Evolutionary conservation across 164 flowering plant species (phyloP), one percentile per base, ranked within the genome.

Genomic region (Malania oleifera): DNA sequence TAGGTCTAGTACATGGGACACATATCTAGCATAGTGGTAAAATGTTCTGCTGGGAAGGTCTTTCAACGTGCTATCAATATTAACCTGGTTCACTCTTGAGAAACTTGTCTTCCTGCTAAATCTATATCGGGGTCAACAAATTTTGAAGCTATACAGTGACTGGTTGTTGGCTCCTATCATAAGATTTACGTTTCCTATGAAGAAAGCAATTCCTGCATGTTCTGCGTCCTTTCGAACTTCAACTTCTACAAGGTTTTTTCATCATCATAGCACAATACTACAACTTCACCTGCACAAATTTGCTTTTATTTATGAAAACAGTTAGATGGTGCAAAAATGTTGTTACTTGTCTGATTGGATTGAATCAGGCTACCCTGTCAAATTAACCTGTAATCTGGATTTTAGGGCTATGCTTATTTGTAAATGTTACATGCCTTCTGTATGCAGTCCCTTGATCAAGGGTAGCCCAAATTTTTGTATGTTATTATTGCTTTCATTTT

Each of bases 251-350:
- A n/a, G n/a, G n/a, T n/a, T n/a, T n/a, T n/a, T n/a, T n/a, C n/a
- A n/a, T n/a, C n/a, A n/a, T n/a, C n/a, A n/a, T n/a, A n/a, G n/a
- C n/a, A n/a, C n/a, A n/a, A n/a, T n/a, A n/a, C n/a, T n/a, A n/a
- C n/a, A n/a, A n/a, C n/a, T 25, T 49, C 52, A 49, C 52, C 52
- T 48, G 5, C 6, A 48, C 24, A 48, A 25, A 48, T 20, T 17
- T 28, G 24, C 52, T 10, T 23, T 12, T 48, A 48, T 12, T 1
- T 28, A 23, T 12, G 27, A 48, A 23, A 48, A n/a, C n/a, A n/a
- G n/a, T n/a, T n/a, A n/a, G n/a, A n/a, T n/a, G n/a, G n/a, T n/a
- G n/a, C n/a, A n/a, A n/a, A n/a, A n/a, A n/a, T n/a, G n/a, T n/a
- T n/a, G n/a, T n/a, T n/a, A n/a, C n/a, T 31, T 11, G 17, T 40